Evolutionary conservation across 1,139 yeast genomes (phyloP).

Genomic region (Candida smagusa): DNA sequence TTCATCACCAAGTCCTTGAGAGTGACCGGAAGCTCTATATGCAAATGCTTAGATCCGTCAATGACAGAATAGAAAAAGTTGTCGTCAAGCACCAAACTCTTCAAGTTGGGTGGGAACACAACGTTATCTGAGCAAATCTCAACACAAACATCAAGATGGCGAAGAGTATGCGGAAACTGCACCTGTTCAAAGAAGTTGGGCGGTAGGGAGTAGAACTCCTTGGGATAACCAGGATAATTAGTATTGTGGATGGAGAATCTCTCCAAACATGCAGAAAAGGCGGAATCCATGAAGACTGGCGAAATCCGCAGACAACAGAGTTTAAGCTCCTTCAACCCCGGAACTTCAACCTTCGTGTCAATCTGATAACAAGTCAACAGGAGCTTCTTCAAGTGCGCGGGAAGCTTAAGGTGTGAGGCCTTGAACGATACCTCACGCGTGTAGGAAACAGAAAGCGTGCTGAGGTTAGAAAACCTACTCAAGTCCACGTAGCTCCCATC

Average conservation of each 20-base stretch:
- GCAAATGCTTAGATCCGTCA: neutral
- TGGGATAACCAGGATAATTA: neutral
- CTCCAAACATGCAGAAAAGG: neutral
- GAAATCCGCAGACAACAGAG: neutral
- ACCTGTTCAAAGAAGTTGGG: neutral
- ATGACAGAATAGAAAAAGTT: neutral
- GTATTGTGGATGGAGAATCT: neutral
- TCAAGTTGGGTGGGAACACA: neutral
- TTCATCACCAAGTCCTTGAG: neutral
- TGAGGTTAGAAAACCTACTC: neutral
- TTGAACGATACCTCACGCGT: neutral
- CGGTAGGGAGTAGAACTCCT: neutral
- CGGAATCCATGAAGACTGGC: neutral
- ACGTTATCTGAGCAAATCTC: neutral
- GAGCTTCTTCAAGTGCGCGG: neutral
- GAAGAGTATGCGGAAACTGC: neutral
- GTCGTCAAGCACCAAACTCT: neutral
- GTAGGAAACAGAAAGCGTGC: neutral
- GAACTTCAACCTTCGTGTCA: neutral
- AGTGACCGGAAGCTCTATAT: neutral
- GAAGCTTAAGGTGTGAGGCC: neutral
- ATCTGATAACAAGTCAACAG: neutral
- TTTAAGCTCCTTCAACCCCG: neutral
- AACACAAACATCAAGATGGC: neutral
- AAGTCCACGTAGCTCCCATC: neutral